Evolutionary conservation across 768 basidiomycete genomes (phyloP), one percentile per base, ranked within the genome.

Genomic region (Lactarius sanguifluus): DNA sequence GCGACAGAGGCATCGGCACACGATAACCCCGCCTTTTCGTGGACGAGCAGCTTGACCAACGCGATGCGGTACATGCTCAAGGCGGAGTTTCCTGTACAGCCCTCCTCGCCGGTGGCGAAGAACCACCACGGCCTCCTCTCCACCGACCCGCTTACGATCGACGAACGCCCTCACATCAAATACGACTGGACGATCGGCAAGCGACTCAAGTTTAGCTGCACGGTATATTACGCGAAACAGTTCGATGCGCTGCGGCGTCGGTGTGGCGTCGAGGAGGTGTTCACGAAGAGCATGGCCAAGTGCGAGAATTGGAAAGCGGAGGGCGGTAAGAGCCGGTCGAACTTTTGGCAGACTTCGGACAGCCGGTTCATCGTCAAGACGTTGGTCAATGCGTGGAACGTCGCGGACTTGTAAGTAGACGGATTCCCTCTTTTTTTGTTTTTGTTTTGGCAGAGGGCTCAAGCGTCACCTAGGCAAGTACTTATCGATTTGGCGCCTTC

Each of bases 291-390:
- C 72, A 73, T 93, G 69, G 79, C 80, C 28, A 75, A 77, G 59
- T 86, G 86, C 68, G 77, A 80, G 50, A 85, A 84, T 64, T 94
- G 91, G 91, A 78, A 81, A 15, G 90, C 91, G 0, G 86, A 86
- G 64, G 88, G 92, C 0, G 92, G 92, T 6, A 94, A 93, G 82
- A 91, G 89, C 75, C 84, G 82, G 72, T 86, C 85, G 2, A 86
- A 88, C 69, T 94, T 93, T 72, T 91, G 91, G 89, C 91, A 89
- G 81, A 92, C 89, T 56, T 74, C 77, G 32, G 92, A 94, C 75
- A 85, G 89, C 69, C 79, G 85, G 66, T 91, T 89, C 73, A 87
- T 94, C 70, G 88, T 93, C 79, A 93, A 93, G 83, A 91, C 91
- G 23, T 76, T 93, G 66, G 88, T 94, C 18, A 88, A 89, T 76